phyloP scores from a whole-genome alignment of 2,329 filamentous ascomycete species.

The Malbranchea zuffiana region DNA sequence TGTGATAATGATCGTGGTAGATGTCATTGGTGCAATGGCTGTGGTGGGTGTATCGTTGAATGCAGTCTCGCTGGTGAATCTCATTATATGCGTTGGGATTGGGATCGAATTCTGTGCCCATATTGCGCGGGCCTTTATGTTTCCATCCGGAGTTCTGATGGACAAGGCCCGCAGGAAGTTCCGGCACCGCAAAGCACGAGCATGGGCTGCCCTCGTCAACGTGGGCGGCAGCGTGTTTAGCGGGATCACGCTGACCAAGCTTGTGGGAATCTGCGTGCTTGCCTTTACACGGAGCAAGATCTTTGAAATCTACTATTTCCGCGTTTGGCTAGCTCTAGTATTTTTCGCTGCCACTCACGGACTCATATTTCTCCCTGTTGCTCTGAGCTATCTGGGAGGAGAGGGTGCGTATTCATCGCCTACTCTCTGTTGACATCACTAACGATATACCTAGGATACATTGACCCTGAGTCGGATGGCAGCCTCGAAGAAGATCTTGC shows the following conservation, averaged over 20 bases:
- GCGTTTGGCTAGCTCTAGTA: slow-evolving; percentile 87
- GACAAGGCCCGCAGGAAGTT: slow-evolving; percentile 69
- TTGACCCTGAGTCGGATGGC: slow-evolving; percentile 76
- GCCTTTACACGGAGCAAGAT: slow-evolving; percentile 97
- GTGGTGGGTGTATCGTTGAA: slow-evolving; percentile 81
- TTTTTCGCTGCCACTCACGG: slow-evolving; percentile 81
- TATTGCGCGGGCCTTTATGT: slow-evolving; percentile 90
- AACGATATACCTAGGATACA: slow-evolving; percentile 49
- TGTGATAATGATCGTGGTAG: slow-evolving; percentile 84
- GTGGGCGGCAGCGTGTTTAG: slow-evolving; percentile 91
- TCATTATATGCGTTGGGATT: slow-evolving; percentile 95
- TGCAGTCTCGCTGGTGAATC: slow-evolving; percentile 86
- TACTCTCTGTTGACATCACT: slow-evolving; percentile 6
- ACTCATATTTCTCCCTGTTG: slow-evolving; percentile 81
- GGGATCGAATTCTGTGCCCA: slow-evolving; percentile 96
- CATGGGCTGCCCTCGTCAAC: slow-evolving; percentile 88
- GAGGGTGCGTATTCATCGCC: slow-evolving; percentile 43
- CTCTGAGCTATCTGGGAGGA: slow-evolving; percentile 74
- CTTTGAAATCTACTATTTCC: slow-evolving; percentile 98
- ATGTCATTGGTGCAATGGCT: slow-evolving; percentile 93
- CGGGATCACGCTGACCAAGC: slow-evolving; percentile 91
- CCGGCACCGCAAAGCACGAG: slow-evolving; percentile 69
- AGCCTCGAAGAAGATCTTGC: slow-evolving; percentile 83
- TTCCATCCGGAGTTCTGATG: slow-evolving; percentile 72
- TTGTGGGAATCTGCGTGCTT: slow-evolving; percentile 80